Evolutionary conservation across 148 eudicot species (phyloP), one percentile per base, ranked within the genome.

Genomic region (Simmondsia chinensis): DNA sequence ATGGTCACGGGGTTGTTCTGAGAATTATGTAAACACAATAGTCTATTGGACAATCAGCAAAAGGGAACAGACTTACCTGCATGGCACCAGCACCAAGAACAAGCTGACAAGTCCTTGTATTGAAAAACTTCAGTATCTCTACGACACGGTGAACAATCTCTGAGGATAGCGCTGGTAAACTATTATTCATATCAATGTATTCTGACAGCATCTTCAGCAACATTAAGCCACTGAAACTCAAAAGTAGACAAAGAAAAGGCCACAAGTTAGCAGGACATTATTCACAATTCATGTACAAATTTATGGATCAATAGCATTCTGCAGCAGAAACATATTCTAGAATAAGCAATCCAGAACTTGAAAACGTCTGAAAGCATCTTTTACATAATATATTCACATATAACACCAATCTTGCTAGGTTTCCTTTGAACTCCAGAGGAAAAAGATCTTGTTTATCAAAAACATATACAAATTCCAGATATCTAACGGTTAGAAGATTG

Each of bases 31-130:
- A n/a, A n/a, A n/a, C n/a, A 26, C 25, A 7, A 10, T 25, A 20
- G 5, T n/a, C n/a, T n/a, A 30, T 17, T 12, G 6, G 25, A 7
- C 12, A 11, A 31, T 34, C 19, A 56, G 53, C 38, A 9, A 29
- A 18, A 8, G 23, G 12, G 2, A n/a, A 30, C 27, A 9, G 7
- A 4, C 14, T 19, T 67, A 86, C 99, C 99, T 86, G 99, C 88
- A 93, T 79, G 54, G 99, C 99, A 63, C 84, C 93, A 56, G 99
- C 99, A 43, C 99, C 99, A 72, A 93, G 99, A 66, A 93, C 96
- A 56, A 93, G 94, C 60, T 93, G 96, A 51, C 88, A 77, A 45
- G 99, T 75, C 63, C 99, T 82, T 28, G 89, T 86, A 56, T 93
- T 93, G 46, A 93, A 93, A 52, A 79, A 77, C 60, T 93, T 93